phyloP scores from a whole-genome alignment of 257 asterid species.

The Linaria vulgaris region DNA sequence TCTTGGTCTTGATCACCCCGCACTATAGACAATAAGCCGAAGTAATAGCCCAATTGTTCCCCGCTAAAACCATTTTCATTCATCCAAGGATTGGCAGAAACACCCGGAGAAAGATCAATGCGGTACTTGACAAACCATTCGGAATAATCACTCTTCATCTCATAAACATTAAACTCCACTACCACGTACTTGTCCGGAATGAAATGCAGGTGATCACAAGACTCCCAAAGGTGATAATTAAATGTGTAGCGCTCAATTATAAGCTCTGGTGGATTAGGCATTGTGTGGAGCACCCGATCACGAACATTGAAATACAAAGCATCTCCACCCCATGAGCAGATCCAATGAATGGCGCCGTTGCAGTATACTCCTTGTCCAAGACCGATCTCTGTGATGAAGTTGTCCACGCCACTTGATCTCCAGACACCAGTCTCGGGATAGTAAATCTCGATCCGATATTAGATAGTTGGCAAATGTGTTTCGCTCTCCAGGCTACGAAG shows the following conservation, averaged over 20 bases:
- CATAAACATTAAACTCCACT: conserved; percentile 18
- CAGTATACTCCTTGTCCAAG: conserved; percentile 7
- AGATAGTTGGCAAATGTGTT: not conserved
- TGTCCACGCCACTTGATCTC: conserved; percentile 17
- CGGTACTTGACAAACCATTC: conserved; percentile 34
- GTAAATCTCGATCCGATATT: conserved; percentile 17
- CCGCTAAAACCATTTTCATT: not conserved
- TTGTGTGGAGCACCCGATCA: conserved; percentile 2
- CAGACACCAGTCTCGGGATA: conserved; percentile 28
- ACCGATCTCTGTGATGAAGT: not conserved
- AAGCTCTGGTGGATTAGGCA: conserved; percentile 7
- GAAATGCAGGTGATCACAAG: conserved; percentile 27
- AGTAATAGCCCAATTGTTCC: not conserved
- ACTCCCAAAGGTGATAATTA: conserved; percentile 26
- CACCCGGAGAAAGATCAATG: conserved; percentile 18
- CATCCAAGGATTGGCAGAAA: conserved; percentile 16
- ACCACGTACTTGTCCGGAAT: not conserved
- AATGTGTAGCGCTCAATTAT: not conserved
- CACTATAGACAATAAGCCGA: not conserved
- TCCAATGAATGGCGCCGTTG: conserved; percentile 24
- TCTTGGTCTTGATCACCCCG: not conserved
- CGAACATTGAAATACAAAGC: not conserved
- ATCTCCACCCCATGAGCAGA: not conserved
- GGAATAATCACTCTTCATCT: conserved; percentile 31
- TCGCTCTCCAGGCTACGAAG: not conserved